Base-by-base conservation (phyloP, 208 protist genomes). In the Trypanosoma rangeli region DNA sequence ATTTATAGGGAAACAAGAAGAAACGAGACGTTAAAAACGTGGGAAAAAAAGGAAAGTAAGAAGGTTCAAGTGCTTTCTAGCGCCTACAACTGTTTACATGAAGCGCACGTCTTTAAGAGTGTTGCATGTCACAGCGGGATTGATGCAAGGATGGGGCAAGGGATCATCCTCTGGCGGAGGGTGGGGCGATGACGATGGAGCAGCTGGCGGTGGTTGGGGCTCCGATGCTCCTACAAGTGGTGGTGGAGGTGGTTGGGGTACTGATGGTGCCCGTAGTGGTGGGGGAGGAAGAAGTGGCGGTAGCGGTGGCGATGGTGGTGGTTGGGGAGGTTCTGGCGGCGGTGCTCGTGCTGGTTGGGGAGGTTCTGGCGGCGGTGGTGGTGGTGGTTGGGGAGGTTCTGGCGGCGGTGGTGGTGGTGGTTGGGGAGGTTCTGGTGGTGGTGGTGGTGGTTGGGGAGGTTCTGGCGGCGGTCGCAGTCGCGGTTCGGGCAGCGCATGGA, bases 61-160 rank as follows among this genome's bases (percentile, higher is more conserved):
- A 74, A 20, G 31, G 29, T 55, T 53, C 28, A 59, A 10, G 13
- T 60, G 20, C 69, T 64, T 44, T 44, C 33, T 35, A 39, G 15
- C 57, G 44, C 8, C 72, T 64, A 58, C n/a, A 65, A 18, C 31
- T 60, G 44, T 37, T 73, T 16, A 67, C 15, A 87, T 90, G 85
- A 78, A 80, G 56, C 82, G 81, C 55, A 74, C 74, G 7, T 80
- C 71, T 63, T 72, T 76, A 28, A 67, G 62, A 48, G 39, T 84
- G 53, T 35, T 85, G 46, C 68, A 76, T 29, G 68, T 58, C 37
- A 87, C 70, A 24, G 74, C 65, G 20, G 56, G 72, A 12, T 31
- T 80, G 0, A 64, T 84, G 62, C 84, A 90, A 60, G 89, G 89
- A 1, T 90, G 89, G 86, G 89, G 89, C 10, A 72, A 68, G 39